phyloP scores from a whole-genome alignment of 352 stramenopile species.

The Albugo laibachii region DNA sequence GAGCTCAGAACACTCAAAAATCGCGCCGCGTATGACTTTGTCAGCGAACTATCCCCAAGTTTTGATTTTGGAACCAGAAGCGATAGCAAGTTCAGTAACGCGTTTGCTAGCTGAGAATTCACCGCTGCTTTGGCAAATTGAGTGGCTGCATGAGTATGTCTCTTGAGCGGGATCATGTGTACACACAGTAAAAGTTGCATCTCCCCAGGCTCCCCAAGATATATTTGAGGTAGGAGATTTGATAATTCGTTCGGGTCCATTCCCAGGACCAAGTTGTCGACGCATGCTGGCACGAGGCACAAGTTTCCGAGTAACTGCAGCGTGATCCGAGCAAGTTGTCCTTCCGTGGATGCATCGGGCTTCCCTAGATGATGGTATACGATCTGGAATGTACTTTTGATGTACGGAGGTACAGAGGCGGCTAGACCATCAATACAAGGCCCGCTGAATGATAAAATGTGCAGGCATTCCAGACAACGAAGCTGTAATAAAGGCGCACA shows the following conservation, averaged over 20 bases:
- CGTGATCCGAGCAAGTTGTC: constrained; percentile 54
- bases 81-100: constrained; percentile 64
- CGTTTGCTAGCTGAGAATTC: constrained; percentile 54
- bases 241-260: constrained; percentile 64
- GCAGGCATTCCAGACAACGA: constrained; percentile 68
- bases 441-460: constrained; percentile 75
- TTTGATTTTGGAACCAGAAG: constrained; percentile 66
- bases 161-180: constrained; percentile 77
- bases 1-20: constrained; percentile 70
- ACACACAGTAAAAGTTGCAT: constrained; percentile 70
- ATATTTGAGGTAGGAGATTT: constrained; percentile 49
- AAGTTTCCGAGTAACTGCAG: constrained; percentile 70
- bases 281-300: constrained; percentile 67
- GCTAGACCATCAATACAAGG: constrained; percentile 59
- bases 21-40: constrained; percentile 61
- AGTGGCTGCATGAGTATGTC: constrained; percentile 67
- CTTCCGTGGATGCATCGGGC: constrained; percentile 58
- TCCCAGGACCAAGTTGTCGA: constrained; percentile 74
- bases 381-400: constrained; percentile 69
- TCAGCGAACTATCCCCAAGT: constrained; percentile 50
- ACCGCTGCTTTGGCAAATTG: constrained; percentile 66
- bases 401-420: constrained; percentile 55
- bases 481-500: constrained; percentile 54
- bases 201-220: constrained; percentile 54
- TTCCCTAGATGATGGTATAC: constrained; percentile 70